These are phyloP conservation scores for Solanum virginianum DNA, from an alignment of 257 asterid species.

Conservation along the genomic window DNA sequence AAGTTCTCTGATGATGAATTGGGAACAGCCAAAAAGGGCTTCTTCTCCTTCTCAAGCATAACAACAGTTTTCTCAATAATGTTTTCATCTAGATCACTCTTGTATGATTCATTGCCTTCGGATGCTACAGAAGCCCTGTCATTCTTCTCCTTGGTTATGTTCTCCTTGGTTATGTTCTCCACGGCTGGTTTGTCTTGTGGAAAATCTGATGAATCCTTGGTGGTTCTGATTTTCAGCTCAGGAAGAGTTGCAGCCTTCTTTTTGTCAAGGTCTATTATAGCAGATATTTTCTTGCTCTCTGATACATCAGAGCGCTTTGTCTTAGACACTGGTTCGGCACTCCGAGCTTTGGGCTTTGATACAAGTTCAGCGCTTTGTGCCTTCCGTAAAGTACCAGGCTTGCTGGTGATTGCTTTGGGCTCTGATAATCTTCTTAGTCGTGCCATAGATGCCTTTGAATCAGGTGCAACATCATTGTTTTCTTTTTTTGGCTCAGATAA, in stretches of 20 bases:
- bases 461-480: conserved; percentile 36
- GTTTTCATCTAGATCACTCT: conserved; percentile 36
- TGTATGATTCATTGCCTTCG: conserved; percentile 20
- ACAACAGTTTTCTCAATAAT: conserved; percentile 78
- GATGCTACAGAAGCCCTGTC: conserved; percentile 19
- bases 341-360: conserved; percentile 25
- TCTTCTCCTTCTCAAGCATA: conserved; percentile 66
- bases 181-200: conserved; percentile 17
- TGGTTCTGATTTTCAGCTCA: conserved; percentile 61
- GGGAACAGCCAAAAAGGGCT: conserved; percentile 30
- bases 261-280: conserved; percentile 64
- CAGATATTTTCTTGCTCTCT: conserved; percentile 66
- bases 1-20: conserved; percentile 25
- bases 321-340: conserved; percentile 25
- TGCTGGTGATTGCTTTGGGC: conserved; percentile 43
- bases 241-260: conserved; percentile 80
- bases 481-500: conserved; percentile 54
- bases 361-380: conserved; percentile 39
- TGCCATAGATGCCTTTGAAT: conserved; percentile 58
- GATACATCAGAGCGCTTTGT: conserved; percentile 48
- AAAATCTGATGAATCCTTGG: conserved; percentile 21
- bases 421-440: conserved; percentile 77
- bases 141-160: background rate
- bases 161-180: conserved; percentile 13
- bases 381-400: conserved; percentile 31